phyloP scores from a whole-genome alignment of 1,284 basidiomycete genomes.

The Trichosporon ovoides region DNA sequence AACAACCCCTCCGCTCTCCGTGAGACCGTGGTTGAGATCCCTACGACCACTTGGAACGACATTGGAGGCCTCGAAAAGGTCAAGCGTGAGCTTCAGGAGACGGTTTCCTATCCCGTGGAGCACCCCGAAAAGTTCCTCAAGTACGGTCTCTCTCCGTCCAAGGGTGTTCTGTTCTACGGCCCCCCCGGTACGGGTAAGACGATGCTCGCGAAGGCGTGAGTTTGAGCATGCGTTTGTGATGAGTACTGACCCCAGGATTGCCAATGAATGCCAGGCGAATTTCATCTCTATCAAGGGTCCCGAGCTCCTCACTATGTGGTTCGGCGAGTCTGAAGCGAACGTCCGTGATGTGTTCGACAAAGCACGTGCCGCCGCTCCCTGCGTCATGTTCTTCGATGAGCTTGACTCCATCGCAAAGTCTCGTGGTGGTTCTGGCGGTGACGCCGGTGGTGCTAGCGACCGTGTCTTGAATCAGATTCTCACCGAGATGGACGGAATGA shows the following conservation, averaged over 20 bases:
- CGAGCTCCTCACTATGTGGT: conserved; percentile 99
- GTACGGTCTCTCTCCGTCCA: conserved; percentile 98
- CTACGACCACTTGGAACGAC: conserved; percentile 96
- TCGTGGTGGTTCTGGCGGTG: conserved; percentile 69
- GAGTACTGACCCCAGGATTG: conserved; percentile 56
- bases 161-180: conserved; percentile 92
- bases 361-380: conserved; percentile 95
- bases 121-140: conserved; percentile 99
- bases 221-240: neutral
- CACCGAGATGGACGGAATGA: conserved; percentile 99
- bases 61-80: conserved; percentile 99
- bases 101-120: conserved; percentile 98
- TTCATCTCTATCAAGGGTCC: conserved; percentile 65
- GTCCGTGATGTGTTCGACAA: conserved; percentile 99
- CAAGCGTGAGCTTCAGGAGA: conserved; percentile 98
- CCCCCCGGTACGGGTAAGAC: conserved; percentile 97
- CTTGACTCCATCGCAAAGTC: conserved; percentile 97
- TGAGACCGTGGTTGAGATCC: conserved; percentile 94
- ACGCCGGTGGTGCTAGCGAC: conserved; percentile 91
- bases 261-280: conserved; percentile 98
- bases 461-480: conserved; percentile 96
- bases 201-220: conserved; percentile 73
- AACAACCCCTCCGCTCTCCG: conserved; percentile 96
- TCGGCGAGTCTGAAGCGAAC: conserved; percentile 99
- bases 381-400: conserved; percentile 99